A percentile compares a stretch with the other conserved stretches of the same genome.
Evolutionary conservation across 2,329 filamentous ascomycete genomes (phyloP).

Genomic region (Colletotrichum zoysiae): DNA sequence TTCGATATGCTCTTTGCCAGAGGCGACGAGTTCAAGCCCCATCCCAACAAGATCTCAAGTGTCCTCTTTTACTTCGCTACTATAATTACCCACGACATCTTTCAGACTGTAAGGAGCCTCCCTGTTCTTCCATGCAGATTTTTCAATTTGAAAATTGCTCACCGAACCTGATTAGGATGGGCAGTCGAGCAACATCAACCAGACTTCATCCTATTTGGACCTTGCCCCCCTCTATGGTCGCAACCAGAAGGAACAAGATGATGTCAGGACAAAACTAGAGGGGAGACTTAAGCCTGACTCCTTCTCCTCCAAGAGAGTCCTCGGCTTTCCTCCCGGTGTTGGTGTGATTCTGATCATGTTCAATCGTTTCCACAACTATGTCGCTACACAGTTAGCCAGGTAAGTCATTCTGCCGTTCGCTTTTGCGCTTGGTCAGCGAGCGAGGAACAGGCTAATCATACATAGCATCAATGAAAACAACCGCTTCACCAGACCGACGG

Average conservation of each 20-base stretch:
- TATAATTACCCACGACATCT: conserved; percentile 66
- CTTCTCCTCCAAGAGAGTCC: conserved; percentile 64
- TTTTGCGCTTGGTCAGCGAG: neutral
- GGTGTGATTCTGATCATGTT: conserved; percentile 66
- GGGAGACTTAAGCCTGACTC: conserved; percentile 67
- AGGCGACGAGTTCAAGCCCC: conserved; percentile 39
- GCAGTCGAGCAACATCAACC: conserved; percentile 45
- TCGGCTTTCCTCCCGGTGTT: conserved; percentile 66
- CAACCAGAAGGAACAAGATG: conserved; percentile 62
- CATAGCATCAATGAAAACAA: conserved; percentile 57
- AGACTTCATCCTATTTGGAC: conserved; percentile 61
- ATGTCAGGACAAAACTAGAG: conserved; percentile 61
- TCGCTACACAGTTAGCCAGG: conserved; percentile 43
- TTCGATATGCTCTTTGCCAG: conserved; percentile 44
- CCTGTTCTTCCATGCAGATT: conserved; percentile 28
- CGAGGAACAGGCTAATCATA: conserved; percentile 39
- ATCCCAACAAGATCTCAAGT: conserved; percentile 59
- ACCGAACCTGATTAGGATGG: conserved; percentile 46
- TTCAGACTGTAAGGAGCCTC: conserved; percentile 49
- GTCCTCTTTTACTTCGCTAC: conserved; percentile 63
- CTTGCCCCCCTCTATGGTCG: conserved; percentile 65
- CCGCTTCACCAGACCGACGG: conserved; percentile 48
- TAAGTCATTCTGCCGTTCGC: neutral
- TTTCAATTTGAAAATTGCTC: neutral
- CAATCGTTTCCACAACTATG: conserved; percentile 53